A percentile compares a stretch with the other conserved stretches of the same genome.
These are phyloP conservation scores for Talaromyces sp. DNA, from an alignment of 2,329 filamentous ascomycete species.

Conservation along the genomic window DNA sequence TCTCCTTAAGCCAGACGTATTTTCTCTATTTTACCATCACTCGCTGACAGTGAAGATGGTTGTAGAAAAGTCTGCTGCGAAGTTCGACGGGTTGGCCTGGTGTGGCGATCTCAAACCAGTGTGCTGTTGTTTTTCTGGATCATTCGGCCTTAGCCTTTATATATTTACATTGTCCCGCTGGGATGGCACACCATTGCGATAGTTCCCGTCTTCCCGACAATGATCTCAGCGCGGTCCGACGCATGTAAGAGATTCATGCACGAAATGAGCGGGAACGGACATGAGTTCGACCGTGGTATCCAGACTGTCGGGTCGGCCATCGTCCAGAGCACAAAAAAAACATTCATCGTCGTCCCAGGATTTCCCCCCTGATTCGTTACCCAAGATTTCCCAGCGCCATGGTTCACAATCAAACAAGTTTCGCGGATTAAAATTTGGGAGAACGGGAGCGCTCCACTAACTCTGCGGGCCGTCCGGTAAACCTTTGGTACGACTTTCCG, in stretches of 20 bases:
- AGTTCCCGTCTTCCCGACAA: slow-evolving; percentile 14
- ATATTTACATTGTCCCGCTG: slow-evolving; percentile 7
- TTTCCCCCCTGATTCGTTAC: neutral
- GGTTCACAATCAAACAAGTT: slow-evolving; percentile 11
- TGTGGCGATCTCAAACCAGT: neutral
- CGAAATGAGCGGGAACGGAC: slow-evolving; percentile 12
- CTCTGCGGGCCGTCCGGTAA: neutral
- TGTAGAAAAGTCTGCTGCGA: neutral
- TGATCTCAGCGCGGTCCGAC: slow-evolving; percentile 10
- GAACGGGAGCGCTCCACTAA: neutral
- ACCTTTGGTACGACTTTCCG: neutral
- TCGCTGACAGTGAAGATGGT: neutral
- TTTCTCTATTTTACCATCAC: neutral
- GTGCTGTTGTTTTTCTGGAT: neutral
- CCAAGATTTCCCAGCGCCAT: slow-evolving; percentile 13
- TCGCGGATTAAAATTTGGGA: neutral
- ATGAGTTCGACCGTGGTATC: slow-evolving; percentile 12
- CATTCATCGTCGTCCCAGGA: neutral
- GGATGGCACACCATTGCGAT: slow-evolving; percentile 14
- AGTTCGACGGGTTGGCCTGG: neutral
- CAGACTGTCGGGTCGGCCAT: slow-evolving; percentile 16
- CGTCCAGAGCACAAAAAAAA: slow-evolving; percentile 4
- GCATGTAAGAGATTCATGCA: slow-evolving; percentile 15
- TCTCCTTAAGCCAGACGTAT: neutral
- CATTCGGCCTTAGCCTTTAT: neutral